A percentile compares a stretch with the other conserved stretches of the same genome.
Conservation (phyloP, 1,284 basidiomycete genomes). For the Pascua sp. region DNA sequence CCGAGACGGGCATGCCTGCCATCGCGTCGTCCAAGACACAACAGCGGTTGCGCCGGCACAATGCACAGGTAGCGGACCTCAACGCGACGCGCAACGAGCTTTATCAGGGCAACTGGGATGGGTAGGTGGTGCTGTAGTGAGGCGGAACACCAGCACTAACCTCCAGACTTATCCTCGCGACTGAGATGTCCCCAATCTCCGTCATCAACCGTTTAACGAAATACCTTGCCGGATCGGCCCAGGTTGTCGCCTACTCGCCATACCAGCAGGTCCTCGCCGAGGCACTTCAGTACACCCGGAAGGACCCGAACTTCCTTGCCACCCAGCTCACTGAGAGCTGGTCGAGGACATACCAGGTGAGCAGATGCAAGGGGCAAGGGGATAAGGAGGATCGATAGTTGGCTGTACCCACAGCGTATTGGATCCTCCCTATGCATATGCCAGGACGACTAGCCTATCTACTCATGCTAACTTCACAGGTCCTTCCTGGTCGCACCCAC, state of each 20-base stretch:
- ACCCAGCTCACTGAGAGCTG: constrained; percentile 83
- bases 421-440: constrained; percentile 30
- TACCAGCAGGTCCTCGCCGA: constrained; percentile 76
- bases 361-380: constrained; percentile 34
- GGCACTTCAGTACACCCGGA: constrained; percentile 68
- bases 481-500: constrained; percentile 91
- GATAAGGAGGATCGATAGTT: too few relatives aligned
- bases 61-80: constrained; percentile 51
- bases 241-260: constrained; percentile 81
- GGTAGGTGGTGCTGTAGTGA: constrained; percentile 57
- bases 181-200: constrained; percentile 80
- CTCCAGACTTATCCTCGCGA: constrained; percentile 71
- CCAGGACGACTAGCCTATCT: too few relatives aligned
- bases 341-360: constrained; percentile 76
- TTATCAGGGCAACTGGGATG: constrained; percentile 82
- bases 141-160: constrained; percentile 1
- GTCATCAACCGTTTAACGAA: constrained; percentile 71
- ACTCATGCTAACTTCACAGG: constrained; percentile 27
- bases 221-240: constrained; percentile 78
- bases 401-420: background rate
- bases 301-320: constrained; percentile 66
- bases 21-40: constrained; percentile 33
- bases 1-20: constrained; percentile 33
- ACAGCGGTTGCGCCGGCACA: constrained; percentile 30
- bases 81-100: constrained; percentile 70